These are phyloP conservation scores for Plasmodium vivax DNA, from an alignment of 169 alveolate species.

Conservation along the genomic window DNA sequence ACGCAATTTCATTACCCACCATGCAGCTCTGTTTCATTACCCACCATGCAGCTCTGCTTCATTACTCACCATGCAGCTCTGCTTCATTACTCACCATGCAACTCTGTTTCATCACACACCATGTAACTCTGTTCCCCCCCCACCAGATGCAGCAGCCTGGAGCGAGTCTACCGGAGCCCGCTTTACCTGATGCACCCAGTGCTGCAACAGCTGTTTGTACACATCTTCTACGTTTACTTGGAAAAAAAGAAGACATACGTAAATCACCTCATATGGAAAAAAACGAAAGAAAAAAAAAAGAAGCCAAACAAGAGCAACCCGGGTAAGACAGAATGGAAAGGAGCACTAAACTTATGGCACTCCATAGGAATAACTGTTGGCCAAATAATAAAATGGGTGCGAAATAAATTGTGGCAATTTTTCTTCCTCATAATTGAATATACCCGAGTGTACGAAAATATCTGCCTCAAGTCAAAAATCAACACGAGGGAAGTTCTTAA, in stretches of 20 bases:
- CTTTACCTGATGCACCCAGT: constrained; percentile 30
- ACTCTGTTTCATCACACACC: not conserved
- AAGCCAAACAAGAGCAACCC: not conserved
- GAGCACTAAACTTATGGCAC: not conserved
- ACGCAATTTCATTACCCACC: not conserved
- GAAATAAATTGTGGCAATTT: not conserved
- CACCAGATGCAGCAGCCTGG: constrained; percentile 41
- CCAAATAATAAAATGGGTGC: constrained; percentile 4
- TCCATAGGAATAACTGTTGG: not conserved
- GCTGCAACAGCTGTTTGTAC: constrained; percentile 55
- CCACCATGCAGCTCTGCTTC: no score
- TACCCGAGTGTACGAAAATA: constrained; percentile 27
- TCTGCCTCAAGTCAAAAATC: constrained; percentile 9
- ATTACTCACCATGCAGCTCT: no score
- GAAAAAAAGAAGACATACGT: constrained; percentile 43
- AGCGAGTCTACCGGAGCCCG: constrained; percentile 31
- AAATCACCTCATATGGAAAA: not conserved
- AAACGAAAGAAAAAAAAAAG: not conserved
- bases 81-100: not conserved
- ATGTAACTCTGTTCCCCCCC: not conserved
- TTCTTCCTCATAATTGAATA: constrained; percentile 50
- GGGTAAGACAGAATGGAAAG: not conserved
- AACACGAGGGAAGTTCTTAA: constrained; percentile 53
- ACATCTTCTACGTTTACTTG: constrained; percentile 27
- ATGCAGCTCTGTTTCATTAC: no score